Evolutionary conservation across 345 rosid genomes (phyloP).

Genomic region (Hypericum perforatum): DNA sequence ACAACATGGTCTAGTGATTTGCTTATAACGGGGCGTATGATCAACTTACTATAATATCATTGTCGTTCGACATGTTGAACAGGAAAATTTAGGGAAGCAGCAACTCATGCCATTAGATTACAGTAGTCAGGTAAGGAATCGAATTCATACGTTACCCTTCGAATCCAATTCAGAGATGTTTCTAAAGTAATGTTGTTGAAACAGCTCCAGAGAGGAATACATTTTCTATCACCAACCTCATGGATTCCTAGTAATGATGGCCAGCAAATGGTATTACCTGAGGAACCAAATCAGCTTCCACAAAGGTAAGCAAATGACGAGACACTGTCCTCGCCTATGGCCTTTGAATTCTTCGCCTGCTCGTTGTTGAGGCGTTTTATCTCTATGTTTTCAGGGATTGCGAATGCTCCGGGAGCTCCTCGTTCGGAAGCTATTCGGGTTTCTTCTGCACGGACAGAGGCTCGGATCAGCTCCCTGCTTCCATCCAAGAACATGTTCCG

Average conservation of each 20-base stretch:
- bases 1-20: conserved; percentile 9
- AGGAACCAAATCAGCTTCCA: conserved; percentile 43
- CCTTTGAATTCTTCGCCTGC: too few relatives aligned
- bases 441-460: conserved; percentile 48
- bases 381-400: conserved; percentile 38
- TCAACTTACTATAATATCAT: too few relatives aligned
- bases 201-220: conserved; percentile 56
- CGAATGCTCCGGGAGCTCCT: conserved; percentile 64
- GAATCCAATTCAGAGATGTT: conserved; percentile 1
- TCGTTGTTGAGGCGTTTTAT: too few relatives aligned
- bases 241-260: conserved; percentile 47
- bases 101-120: conserved; percentile 47
- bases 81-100: conserved; percentile 43
- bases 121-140: conserved; percentile 35
- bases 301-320: conserved; percentile 26
- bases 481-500: too few relatives aligned
- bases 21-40: too few relatives aligned
- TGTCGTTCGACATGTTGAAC: conserved; percentile 1
- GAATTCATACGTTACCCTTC: conserved; percentile 3
- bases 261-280: conserved; percentile 31
- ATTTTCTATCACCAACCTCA: conserved; percentile 38
- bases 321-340: too few relatives aligned
- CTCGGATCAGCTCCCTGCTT: conserved; percentile 39
- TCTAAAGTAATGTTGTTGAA: conserved; percentile 9
- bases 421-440: conserved; percentile 64